Conservation (phyloP, 305 asterid genomes). For the Fraxinus floribunda region DNA sequence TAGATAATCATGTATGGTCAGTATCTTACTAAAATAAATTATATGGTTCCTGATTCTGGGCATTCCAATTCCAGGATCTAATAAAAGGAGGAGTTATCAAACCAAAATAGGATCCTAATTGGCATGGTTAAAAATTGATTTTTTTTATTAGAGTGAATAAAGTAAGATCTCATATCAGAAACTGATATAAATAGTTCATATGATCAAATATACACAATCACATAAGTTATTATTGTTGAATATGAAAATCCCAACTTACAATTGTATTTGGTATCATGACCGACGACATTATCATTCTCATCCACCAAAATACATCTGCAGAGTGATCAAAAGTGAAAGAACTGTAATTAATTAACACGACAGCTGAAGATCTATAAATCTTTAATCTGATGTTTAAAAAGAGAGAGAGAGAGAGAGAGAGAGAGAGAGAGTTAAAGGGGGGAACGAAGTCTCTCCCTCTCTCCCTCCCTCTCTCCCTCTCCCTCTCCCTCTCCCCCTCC, state of each 20-base stretch:
- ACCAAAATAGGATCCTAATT: neutral
- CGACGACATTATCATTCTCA: constrained; percentile 77
- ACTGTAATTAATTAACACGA: neutral
- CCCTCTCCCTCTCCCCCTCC: no score
- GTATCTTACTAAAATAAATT: constrained; percentile 4
- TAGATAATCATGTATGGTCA: neutral
- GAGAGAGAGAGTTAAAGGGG: neutral
- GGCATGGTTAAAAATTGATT: neutral
- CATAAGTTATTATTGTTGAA: neutral
- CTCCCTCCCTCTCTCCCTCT: no score
- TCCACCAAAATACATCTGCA: constrained; percentile 97
- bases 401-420: no score
- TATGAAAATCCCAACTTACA: constrained; percentile 48
- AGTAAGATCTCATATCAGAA: neutral
- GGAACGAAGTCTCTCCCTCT: neutral
- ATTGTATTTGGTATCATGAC: constrained; percentile 89
- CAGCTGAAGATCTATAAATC: neutral
- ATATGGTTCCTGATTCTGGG: constrained; percentile 2
- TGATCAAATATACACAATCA: neutral
- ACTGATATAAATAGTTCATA: neutral
- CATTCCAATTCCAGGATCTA: neutral
- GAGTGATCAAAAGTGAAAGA: constrained; percentile 3
- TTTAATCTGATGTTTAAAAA: neutral
- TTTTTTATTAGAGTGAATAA: neutral
- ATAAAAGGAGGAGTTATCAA: neutral